Conservation (phyloP, 2,329 filamentous ascomycete species). For the Colletotrichum sp. region DNA sequence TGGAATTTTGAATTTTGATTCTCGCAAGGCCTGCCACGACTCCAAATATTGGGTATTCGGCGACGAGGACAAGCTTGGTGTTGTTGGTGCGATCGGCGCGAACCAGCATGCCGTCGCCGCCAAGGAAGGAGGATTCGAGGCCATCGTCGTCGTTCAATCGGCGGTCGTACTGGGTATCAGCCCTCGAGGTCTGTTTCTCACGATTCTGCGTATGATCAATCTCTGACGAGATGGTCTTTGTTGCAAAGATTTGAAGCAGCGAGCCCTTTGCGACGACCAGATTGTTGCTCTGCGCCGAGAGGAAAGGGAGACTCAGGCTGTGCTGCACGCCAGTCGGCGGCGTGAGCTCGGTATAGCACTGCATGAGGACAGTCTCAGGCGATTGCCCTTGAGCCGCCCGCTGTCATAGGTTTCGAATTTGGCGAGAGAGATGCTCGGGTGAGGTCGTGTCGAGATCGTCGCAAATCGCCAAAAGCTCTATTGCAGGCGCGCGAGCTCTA, state of each 20-base stretch:
- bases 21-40: conserved; percentile 83
- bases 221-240: conserved; percentile 70
- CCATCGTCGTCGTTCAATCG: conserved; percentile 65
- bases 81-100: conserved; percentile 68
- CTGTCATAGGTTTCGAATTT: conserved; percentile 10
- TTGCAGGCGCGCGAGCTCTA: neutral
- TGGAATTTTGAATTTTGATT: conserved; percentile 74
- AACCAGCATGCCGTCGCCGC: conserved; percentile 64
- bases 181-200: conserved; percentile 40
- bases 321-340: conserved; percentile 94
- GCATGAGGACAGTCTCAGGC: conserved; percentile 65
- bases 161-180: conserved; percentile 54
- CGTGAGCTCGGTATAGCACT: conserved; percentile 96
- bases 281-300: conserved; percentile 77
- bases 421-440: neutral
- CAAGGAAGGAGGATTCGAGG: conserved; percentile 70
- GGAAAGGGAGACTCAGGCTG: conserved; percentile 80
- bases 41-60: conserved; percentile 83
- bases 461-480: conserved; percentile 3
- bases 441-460: neutral
- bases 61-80: conserved; percentile 82
- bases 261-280: conserved; percentile 92
- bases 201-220: conserved; percentile 52
- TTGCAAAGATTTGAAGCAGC: conserved; percentile 87
- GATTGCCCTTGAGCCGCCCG: conserved; percentile 3